These are phyloP conservation scores for Xylaria venustula DNA, from an alignment of 495 filamentous ascomycete genomes.

Conservation along the genomic window DNA sequence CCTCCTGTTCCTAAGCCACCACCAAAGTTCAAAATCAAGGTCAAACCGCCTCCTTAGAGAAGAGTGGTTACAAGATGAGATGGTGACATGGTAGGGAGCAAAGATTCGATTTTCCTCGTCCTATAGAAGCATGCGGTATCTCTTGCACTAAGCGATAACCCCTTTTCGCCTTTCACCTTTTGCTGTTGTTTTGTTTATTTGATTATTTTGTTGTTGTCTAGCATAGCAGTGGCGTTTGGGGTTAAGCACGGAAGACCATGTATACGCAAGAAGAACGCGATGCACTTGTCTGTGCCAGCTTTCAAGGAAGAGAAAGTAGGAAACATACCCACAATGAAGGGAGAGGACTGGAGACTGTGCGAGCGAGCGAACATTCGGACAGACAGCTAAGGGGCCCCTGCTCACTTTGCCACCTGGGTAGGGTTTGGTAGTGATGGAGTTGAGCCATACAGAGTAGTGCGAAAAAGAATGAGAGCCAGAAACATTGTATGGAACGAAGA, in stretches of 20 bases:
- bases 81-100: not conserved
- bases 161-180: not conserved
- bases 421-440: no score
- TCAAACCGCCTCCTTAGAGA: conserved; percentile 22
- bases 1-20: conserved; percentile 16
- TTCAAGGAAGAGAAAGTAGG: not conserved
- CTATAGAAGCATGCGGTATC: not conserved
- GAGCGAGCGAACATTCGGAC: not conserved
- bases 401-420: no score
- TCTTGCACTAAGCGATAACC: not conserved
- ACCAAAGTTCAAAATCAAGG: conserved; percentile 39
- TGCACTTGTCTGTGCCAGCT: no score
- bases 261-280: not conserved
- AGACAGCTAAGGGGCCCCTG: no score
- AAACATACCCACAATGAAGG: not conserved
- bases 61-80: not conserved
- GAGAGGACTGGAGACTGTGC: not conserved
- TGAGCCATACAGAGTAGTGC: no score
- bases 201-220: not conserved
- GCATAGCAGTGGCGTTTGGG: conserved; percentile 17
- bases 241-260: not conserved
- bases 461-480: not conserved
- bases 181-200: not conserved
- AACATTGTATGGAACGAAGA: not conserved
- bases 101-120: not conserved